Evolutionary conservation across 495 filamentous ascomycete genomes (phyloP), one percentile per base, ranked within the genome.

Genomic region (Podospora tetraspora): DNA sequence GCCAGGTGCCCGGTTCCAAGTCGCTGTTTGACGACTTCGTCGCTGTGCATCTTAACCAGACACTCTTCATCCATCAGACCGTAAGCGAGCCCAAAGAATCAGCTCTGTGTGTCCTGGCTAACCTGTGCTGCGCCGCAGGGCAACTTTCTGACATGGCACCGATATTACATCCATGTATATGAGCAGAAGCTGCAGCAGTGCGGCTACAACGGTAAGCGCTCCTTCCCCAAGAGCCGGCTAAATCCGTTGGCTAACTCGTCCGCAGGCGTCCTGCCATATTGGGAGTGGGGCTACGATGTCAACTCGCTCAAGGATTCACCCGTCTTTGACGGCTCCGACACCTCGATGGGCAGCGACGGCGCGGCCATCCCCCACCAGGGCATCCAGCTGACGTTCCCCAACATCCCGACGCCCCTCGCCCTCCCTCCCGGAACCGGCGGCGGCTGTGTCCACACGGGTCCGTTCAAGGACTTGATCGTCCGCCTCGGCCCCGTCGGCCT

Each of bases 131-230:
- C 7, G 43, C 21, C 13, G 59, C 56, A 77, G 74, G 89, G 88
- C 4, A 86, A 85, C 62, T 90, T 93, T 73, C 79, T 92, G 27
- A 78, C 85, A 12, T 92, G 89, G 88, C 90, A 92, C 71, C 83
- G 90, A 8, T 87, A 90, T 70, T 92, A 86, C 74, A 81, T 86
- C 62, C 85, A 79, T 70, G 74, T 79, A 10, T 91, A 87, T 70
- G 91, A 92, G 74, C 78, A 86, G 68, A 84, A 85, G 1, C 81
- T 93, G 37, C 64, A 88, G 21, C 87, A 92, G 69, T 92, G 91
- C 74, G 89, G 88, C 52, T 92, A 90, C 73, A 84, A 76, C 5
- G 88, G 88, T 62, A 70, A 34, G 70, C 62, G 2, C 29, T 2
- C 27, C 19, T 16, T 25, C 25, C 27, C 23, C 22, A 27, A 12